Evolutionary conservation across 129 eudicot genomes (phyloP).

Genomic region (Artemisia annua): DNA sequence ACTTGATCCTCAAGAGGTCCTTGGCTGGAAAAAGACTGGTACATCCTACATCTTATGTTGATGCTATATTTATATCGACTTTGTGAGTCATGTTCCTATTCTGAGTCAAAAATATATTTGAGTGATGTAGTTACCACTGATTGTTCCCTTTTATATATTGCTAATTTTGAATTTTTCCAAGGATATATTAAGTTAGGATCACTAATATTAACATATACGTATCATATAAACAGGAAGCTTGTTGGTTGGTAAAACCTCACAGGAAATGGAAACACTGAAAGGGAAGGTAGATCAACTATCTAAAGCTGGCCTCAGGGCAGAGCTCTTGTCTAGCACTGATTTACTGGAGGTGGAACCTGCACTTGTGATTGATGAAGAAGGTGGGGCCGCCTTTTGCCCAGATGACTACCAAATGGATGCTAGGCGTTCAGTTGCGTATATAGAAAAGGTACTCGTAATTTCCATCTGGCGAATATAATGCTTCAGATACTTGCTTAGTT

Average conservation of each 20-base stretch:
- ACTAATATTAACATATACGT: slow-evolving; percentile 10
- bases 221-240: slow-evolving; percentile 64
- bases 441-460: slow-evolving; percentile 56
- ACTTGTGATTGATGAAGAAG: slow-evolving; percentile 57
- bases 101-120: background rate
- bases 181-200: slow-evolving; percentile 2
- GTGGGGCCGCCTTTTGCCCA: slow-evolving; percentile 80
- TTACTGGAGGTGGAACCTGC: slow-evolving; percentile 67
- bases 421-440: slow-evolving; percentile 63
- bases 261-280: slow-evolving; percentile 48
- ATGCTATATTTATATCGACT: background rate
- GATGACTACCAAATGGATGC: slow-evolving; percentile 92
- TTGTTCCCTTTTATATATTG: slow-evolving; percentile 8
- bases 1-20: slow-evolving; percentile 58
- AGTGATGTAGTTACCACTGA: slow-evolving; percentile 7
- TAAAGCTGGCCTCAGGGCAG: slow-evolving; percentile 72
- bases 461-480: background rate
- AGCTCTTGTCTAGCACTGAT: slow-evolving; percentile 57
- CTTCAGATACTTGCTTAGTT: background rate
- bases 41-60: slow-evolving; percentile 13
- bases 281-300: slow-evolving; percentile 57
- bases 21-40: slow-evolving; percentile 98
- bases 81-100: background rate
- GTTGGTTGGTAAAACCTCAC: slow-evolving; percentile 79
- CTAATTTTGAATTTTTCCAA: background rate